Percentiles rank a stretch among this genome's conserved stretches.
Evolutionary conservation across 2,329 filamentous ascomycete species (phyloP).

Genomic region (Sordariomycetes sp.): DNA sequence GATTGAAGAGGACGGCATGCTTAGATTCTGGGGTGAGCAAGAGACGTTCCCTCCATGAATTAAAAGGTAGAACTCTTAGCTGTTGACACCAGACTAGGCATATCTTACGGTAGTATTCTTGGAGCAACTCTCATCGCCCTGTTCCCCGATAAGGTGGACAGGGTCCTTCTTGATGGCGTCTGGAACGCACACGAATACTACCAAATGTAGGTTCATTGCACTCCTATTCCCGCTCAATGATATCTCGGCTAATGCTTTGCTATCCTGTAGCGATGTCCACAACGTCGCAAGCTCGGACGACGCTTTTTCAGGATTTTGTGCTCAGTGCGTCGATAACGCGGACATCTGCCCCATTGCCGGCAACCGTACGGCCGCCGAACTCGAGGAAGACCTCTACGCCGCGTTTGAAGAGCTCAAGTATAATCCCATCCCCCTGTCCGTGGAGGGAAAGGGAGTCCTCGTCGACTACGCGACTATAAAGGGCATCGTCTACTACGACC

Average conservation of each 20-base stretch:
- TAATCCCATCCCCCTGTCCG: slow-evolving; percentile 11
- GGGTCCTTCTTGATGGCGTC: slow-evolving; percentile 5
- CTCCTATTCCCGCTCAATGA: background rate
- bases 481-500: slow-evolving; percentile 5
- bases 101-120: slow-evolving; percentile 5
- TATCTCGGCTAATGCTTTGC: background rate
- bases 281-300: slow-evolving; percentile 13
- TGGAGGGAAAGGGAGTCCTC: slow-evolving; percentile 6
- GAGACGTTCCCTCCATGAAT: background rate
- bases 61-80: background rate
- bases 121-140: slow-evolving; percentile 4
- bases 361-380: slow-evolving; percentile 16
- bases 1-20: slow-evolving; percentile 3
- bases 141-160: slow-evolving; percentile 6
- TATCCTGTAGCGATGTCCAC: slow-evolving; percentile 11
- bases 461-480: slow-evolving; percentile 14
- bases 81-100: background rate
- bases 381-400: slow-evolving; percentile 18
- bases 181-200: slow-evolving; percentile 19
- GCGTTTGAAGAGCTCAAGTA: slow-evolving; percentile 14
- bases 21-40: slow-evolving; percentile 1
- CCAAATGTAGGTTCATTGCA: slow-evolving; percentile 7
- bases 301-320: slow-evolving; percentile 14
- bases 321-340: slow-evolving; percentile 13
- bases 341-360: slow-evolving; percentile 15